Evolutionary conservation across 495 filamentous ascomycete species (phyloP).

Genomic region (Mycothermus thermophilus): DNA sequence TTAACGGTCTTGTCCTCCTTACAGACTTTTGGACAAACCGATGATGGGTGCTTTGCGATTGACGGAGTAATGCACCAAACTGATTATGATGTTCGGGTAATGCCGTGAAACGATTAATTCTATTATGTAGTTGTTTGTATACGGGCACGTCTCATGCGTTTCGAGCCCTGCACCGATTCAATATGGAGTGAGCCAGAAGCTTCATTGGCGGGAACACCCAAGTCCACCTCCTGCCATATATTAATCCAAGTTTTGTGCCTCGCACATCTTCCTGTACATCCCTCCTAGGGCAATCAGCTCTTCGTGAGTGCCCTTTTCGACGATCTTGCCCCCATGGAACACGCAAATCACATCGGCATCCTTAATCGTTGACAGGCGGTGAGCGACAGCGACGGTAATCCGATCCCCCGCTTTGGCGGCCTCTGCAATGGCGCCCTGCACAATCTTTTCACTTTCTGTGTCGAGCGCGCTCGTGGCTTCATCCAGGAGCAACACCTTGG

Average conservation of each 20-base stretch:
- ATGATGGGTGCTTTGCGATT: no score
- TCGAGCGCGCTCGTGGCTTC: slow-evolving; percentile 69
- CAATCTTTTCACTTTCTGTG: slow-evolving; percentile 52
- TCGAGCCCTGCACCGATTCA: no score
- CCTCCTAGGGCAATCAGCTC: slow-evolving; percentile 30
- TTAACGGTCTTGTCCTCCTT: no score
- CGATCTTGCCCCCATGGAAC: slow-evolving; percentile 31
- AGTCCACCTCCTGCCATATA: background rate
- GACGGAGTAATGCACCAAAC: no score
- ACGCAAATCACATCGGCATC: slow-evolving; percentile 42
- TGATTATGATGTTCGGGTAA: no score
- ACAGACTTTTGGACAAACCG: no score
- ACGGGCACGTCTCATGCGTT: no score
- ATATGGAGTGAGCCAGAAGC: no score
- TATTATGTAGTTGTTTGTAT: no score
- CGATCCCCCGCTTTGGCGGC: slow-evolving; percentile 37
- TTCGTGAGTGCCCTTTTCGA: slow-evolving; percentile 36
- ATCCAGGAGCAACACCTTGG: slow-evolving; percentile 57
- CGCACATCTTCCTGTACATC: slow-evolving; percentile 29
- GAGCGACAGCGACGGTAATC: slow-evolving; percentile 62
- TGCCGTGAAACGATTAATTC: no score
- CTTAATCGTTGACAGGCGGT: slow-evolving; percentile 40
- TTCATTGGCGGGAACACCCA: no score
- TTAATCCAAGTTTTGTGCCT: slow-evolving; percentile 20
- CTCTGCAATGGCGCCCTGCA: slow-evolving; percentile 54